These are phyloP conservation scores for Colletotrichum sp. DNA, from an alignment of 2,329 filamentous ascomycete species.

Conservation along the genomic window DNA sequence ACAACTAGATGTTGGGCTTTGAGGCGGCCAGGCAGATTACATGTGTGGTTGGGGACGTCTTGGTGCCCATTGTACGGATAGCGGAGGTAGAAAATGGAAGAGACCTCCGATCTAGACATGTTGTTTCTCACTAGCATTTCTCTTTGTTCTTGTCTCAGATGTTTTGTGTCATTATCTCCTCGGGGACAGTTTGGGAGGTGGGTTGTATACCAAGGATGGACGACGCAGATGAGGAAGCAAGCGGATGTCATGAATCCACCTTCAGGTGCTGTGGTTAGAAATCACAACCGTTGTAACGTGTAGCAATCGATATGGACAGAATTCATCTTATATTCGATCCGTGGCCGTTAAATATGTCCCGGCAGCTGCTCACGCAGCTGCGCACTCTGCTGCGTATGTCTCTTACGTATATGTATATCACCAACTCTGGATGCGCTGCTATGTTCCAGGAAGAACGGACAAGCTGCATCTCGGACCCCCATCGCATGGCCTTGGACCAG, in stretches of 20 bases:
- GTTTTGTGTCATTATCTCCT: background rate
- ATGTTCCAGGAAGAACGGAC: background rate
- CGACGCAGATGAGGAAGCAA: background rate
- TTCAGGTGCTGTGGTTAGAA: background rate
- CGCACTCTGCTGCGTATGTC: background rate
- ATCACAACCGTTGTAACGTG: background rate
- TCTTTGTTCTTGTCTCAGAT: background rate
- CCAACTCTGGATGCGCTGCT: background rate
- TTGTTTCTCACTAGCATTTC: background rate
- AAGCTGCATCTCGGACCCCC: background rate
- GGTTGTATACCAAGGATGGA: background rate
- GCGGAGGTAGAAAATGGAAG: background rate
- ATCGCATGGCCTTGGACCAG: background rate
- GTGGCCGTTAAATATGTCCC: background rate
- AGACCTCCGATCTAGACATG: background rate
- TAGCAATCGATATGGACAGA: background rate
- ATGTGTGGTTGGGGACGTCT: background rate
- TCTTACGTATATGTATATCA: background rate
- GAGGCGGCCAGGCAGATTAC: background rate
- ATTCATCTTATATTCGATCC: background rate
- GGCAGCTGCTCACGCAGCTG: background rate
- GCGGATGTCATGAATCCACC: background rate
- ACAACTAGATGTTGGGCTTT: conserved; percentile 22
- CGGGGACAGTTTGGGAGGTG: background rate
- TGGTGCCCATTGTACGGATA: background rate